Evolutionary conservation across 1,284 basidiomycete genomes (phyloP).

Genomic region (Tausonia pullulans): DNA sequence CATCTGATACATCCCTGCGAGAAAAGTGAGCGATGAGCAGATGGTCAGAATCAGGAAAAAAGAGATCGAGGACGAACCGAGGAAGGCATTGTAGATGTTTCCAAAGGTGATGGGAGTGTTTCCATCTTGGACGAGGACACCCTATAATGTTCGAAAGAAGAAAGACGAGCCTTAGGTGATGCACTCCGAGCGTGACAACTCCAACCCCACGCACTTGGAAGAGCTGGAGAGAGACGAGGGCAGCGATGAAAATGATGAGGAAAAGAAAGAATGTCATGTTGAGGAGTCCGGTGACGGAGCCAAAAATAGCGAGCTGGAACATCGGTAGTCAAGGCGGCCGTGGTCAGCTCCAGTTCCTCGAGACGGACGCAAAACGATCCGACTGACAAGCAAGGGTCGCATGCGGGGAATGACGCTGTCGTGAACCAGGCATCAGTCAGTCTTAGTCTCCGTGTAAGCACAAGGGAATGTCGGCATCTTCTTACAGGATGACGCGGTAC

Average conservation of each 20-base stretch:
- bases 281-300: slow-evolving; percentile 77
- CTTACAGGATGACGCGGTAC: slow-evolving; percentile 73
- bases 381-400: slow-evolving; percentile 58
- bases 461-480: too few species aligned
- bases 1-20: slow-evolving; percentile 58
- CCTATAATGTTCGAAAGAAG: slow-evolving; percentile 47
- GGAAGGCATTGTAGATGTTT: slow-evolving; percentile 77
- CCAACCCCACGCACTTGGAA: slow-evolving; percentile 25
- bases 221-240: slow-evolving; percentile 64
- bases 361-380: not conserved
- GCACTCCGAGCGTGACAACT: not conserved
- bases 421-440: too few species aligned
- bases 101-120: slow-evolving; percentile 62
- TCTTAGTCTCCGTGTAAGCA: too few species aligned
- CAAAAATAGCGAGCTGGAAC: slow-evolving; percentile 68
- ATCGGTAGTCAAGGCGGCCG: not conserved
- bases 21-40: too few species aligned
- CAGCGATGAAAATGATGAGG: slow-evolving; percentile 76
- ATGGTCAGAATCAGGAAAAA: too few species aligned
- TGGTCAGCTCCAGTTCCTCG: not conserved
- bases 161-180: not conserved
- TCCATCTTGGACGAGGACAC: slow-evolving; percentile 49
- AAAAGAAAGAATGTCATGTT: slow-evolving; percentile 94
- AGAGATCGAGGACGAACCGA: slow-evolving; percentile 38
- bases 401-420: slow-evolving; percentile 55